Base-by-base conservation (phyloP, 495 filamentous ascomycete species). In the Talaromyces thailandensis region DNA sequence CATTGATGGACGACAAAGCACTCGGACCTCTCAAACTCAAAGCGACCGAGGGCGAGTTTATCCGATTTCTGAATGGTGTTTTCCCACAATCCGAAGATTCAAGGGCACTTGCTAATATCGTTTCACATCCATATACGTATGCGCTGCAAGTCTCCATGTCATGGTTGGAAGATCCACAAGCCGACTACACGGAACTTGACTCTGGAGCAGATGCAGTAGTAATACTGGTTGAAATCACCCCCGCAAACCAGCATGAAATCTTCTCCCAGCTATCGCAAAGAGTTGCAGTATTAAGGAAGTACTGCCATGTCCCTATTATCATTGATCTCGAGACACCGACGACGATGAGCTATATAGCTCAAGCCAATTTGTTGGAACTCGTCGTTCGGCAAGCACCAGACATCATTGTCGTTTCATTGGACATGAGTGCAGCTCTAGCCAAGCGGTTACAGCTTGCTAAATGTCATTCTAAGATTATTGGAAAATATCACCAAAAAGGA, bases 151-250 rank as follows among this genome's bases (percentile, higher is more conserved):
- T 88, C 2, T 75, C 80, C 26, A 70, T 87, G 3, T 77, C 79
- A 0, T 76, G 80, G 48, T 62, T 89, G 9, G 65, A 84, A 24
- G 67, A 75, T 32, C 67, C 70, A 60, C 63, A 73, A 23, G 63
- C 75, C 24, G 84, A 87, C 55, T 68, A 86, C 63, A 79, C 83
- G 25, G 75, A 79, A n/a, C 69, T 88, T 0, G 85, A 88, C 68
- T 73, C 80, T 43, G 79, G 81, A 3, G 82, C 76, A 3, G 87
- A 90, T 73, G 84, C 79, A 8, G 76, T 90, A 18, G 82, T 85
- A 64, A 66, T 89, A 1, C 75, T 84, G 21, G 75, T 87, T 37
- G 81, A 83, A 61, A 29, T 57, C 4, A 58, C 16, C 11, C 21
- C 26, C 5, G 16, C 64, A 2, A 62, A 64, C 4, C 57, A 62